Evolutionary conservation across 1,284 basidiomycete genomes (phyloP).

Genomic region (Sutorius eximius): DNA sequence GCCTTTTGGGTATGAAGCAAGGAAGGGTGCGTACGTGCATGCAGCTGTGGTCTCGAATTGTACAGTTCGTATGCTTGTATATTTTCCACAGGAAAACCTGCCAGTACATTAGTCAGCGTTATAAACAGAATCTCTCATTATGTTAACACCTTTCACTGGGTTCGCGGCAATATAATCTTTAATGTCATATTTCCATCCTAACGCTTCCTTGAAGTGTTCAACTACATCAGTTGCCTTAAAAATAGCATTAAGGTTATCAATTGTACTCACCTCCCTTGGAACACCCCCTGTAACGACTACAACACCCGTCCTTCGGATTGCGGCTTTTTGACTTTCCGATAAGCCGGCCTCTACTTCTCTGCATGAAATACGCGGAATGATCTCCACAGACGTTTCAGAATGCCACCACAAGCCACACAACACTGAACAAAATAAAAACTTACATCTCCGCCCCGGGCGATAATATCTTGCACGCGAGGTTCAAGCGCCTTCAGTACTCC

Average conservation of each 20-base stretch:
- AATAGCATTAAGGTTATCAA: background rate
- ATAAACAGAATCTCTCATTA: too few relatives aligned
- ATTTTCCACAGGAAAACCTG: constrained; percentile 65
- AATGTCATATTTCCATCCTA: constrained; percentile 60
- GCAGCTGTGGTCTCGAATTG: constrained; percentile 60
- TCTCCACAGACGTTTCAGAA: constrained; percentile 36
- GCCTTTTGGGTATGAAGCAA: constrained; percentile 52
- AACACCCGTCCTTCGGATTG: constrained; percentile 57
- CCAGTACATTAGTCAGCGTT: background rate
- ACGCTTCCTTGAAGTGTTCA: constrained; percentile 47
- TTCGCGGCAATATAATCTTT: constrained; percentile 58
- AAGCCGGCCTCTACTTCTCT: constrained; percentile 46
- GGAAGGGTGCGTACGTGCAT: constrained; percentile 54
- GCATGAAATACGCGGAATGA: constrained; percentile 57
- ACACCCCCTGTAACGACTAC: constrained; percentile 64
- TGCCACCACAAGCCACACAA: background rate
- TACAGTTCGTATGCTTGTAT: constrained; percentile 77
- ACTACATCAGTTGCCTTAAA: background rate
- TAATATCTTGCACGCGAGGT: constrained; percentile 45
- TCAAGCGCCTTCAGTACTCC: constrained; percentile 55
- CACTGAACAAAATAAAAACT: constrained; percentile 3
- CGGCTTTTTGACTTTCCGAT: constrained; percentile 40
- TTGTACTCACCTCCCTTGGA: constrained; percentile 42
- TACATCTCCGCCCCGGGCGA: constrained; percentile 42
- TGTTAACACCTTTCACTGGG: constrained; percentile 47